Percentiles rank a stretch among this genome's conserved stretches.
Evolutionary conservation across 2,329 filamentous ascomycete species (phyloP).

Genomic region (Ophiostoma novo-ulmi): DNA sequence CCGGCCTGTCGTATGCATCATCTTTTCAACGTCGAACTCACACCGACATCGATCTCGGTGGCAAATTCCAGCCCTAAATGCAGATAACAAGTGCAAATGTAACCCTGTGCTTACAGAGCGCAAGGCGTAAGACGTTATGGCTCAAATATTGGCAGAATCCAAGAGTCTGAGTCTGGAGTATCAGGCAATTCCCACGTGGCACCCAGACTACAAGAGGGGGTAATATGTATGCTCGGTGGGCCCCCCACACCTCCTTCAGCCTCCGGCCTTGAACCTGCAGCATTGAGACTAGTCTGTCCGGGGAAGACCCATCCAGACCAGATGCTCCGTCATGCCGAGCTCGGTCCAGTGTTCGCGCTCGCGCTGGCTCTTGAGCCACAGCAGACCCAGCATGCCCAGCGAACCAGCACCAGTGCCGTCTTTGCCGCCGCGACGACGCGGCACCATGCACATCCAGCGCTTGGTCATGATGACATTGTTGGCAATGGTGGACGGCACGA

Average conservation of each 20-base stretch:
- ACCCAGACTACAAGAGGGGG: too few relatives aligned
- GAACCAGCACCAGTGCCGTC: constrained; percentile 33
- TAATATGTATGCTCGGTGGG: not conserved
- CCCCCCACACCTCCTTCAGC: not conserved
- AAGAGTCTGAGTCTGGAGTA: not conserved
- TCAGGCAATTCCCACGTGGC: not conserved
- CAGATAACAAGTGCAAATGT: not conserved
- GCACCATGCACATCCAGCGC: constrained; percentile 35
- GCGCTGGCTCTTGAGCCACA: constrained; percentile 31
- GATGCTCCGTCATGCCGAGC: constrained; percentile 29
- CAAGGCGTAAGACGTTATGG: too few relatives aligned
- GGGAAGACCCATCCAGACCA: constrained; percentile 29
- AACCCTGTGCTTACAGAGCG: not conserved
- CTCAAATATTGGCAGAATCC: not conserved
- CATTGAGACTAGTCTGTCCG: not conserved
- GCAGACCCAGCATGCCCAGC: constrained; percentile 36
- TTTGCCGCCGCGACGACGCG: constrained; percentile 31
- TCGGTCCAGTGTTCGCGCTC: constrained; percentile 31
- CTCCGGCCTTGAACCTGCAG: not conserved
- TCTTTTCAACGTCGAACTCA: too few relatives aligned
- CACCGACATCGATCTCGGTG: too few relatives aligned
- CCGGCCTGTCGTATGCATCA: too few relatives aligned
- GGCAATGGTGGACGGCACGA: constrained; percentile 17
- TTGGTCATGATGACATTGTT: constrained; percentile 36
- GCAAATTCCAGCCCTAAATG: not conserved